Evolutionary conservation across 139 green algal species (phyloP).

Genomic region (Eudorina sp.): DNA sequence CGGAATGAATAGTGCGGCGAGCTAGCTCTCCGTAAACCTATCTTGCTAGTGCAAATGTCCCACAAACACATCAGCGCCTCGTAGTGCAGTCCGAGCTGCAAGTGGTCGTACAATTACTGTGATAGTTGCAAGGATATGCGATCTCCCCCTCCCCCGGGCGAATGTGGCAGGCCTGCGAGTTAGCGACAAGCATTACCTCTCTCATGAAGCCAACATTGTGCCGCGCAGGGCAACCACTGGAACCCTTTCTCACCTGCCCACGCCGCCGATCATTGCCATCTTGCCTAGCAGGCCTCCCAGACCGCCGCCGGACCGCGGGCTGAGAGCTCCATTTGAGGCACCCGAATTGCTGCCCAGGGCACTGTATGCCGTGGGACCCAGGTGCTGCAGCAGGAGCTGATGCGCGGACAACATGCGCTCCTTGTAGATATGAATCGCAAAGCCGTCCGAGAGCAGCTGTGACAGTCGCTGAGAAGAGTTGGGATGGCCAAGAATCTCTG

Average conservation of each 20-base stretch:
- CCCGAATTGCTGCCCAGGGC: neutral
- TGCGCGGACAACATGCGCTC: constrained; percentile 4
- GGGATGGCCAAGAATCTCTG: constrained; percentile 18
- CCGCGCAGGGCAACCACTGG: too few relatives aligned
- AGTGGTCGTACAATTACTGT: too few relatives aligned
- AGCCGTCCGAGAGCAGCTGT: constrained; percentile 23
- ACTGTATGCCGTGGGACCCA: neutral
- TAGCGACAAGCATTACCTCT: too few relatives aligned
- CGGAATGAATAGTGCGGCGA: too few relatives aligned
- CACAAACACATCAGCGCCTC: too few relatives aligned
- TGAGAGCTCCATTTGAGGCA: neutral
- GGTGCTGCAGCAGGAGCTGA: constrained; percentile 1
- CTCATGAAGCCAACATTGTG: too few relatives aligned
- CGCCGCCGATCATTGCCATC: constrained; percentile 34
- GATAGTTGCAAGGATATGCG: too few relatives aligned
- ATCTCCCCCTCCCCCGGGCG: too few relatives aligned
- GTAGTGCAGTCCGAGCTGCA: too few relatives aligned
- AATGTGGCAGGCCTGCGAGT: too few relatives aligned
- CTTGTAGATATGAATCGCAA: constrained; percentile 43
- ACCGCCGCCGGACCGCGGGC: neutral
- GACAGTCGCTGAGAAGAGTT: constrained; percentile 1
- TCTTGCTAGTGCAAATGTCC: too few relatives aligned
- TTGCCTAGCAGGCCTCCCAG: constrained; percentile 26
- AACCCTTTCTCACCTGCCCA: neutral
- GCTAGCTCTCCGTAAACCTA: too few relatives aligned